These are phyloP conservation scores for Phytophthora crassamura DNA, from an alignment of 352 stramenopile species.

Conservation along the genomic window DNA sequence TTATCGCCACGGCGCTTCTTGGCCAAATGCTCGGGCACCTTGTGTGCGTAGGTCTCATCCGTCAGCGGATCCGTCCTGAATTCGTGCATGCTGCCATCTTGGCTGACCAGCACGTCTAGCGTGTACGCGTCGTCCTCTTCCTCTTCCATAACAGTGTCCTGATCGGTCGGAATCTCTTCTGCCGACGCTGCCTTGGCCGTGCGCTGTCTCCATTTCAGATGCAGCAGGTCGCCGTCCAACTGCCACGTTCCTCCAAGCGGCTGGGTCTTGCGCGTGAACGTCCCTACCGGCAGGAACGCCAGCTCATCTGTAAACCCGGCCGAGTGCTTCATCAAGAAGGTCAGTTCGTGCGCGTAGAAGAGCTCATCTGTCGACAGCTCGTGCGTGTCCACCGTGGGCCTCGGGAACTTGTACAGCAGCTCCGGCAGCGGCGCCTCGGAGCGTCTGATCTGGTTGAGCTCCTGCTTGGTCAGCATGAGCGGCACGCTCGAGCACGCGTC, in stretches of 20 bases:
- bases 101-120: slow-evolving; percentile 78
- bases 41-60: slow-evolving; percentile 69
- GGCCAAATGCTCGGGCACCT: slow-evolving; percentile 67
- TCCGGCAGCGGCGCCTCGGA: slow-evolving; percentile 68
- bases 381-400: slow-evolving; percentile 65
- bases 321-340: slow-evolving; percentile 82
- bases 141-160: slow-evolving; percentile 30
- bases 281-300: slow-evolving; percentile 58
- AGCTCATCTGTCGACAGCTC: slow-evolving; percentile 64
- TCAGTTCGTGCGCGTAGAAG: slow-evolving; percentile 82
- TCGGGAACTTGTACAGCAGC: slow-evolving; percentile 77
- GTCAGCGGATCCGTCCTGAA: slow-evolving; percentile 75
- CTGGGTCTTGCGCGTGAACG: slow-evolving; percentile 75
- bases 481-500: slow-evolving; percentile 75
- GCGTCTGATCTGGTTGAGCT: slow-evolving; percentile 45
- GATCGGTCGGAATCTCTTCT: slow-evolving; percentile 21
- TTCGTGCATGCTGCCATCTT: slow-evolving; percentile 79
- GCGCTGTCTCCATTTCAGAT: slow-evolving; percentile 75
- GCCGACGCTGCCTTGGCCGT: slow-evolving; percentile 22
- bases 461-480: slow-evolving; percentile 66
- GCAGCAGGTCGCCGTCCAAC: slow-evolving; percentile 80
- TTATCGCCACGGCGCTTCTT: slow-evolving; percentile 51
- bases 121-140: slow-evolving; percentile 64
- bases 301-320: slow-evolving; percentile 82
- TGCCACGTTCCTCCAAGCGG: slow-evolving; percentile 77